These are phyloP conservation scores for Aspergillus cavernicola DNA, from an alignment of 495 filamentous ascomycete genomes.

Conservation along the genomic window DNA sequence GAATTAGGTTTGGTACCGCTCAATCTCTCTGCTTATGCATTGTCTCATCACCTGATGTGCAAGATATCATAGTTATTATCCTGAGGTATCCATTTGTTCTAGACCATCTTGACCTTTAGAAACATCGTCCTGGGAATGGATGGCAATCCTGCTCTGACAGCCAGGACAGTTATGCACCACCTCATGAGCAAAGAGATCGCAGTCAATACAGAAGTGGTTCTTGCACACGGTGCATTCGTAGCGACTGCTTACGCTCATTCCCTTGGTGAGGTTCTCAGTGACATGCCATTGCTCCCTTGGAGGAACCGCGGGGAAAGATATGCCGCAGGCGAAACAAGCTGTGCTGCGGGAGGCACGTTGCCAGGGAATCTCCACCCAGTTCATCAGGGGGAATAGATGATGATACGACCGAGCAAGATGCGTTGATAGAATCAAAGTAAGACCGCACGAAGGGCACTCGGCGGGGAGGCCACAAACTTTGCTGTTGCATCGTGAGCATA, in stretches of 20 bases:
- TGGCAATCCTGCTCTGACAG: conserved; percentile 62
- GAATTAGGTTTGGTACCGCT: too few relatives aligned
- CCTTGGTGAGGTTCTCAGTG: conserved; percentile 42
- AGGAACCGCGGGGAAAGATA: conserved; percentile 49
- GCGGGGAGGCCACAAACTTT: conserved; percentile 92
- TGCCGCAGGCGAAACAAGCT: conserved; percentile 49
- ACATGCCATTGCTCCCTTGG: conserved; percentile 33
- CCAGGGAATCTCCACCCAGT: conserved; percentile 92
- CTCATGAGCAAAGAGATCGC: conserved; percentile 91
- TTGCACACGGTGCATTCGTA: conserved; percentile 83
- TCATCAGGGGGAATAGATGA: conserved; percentile 86
- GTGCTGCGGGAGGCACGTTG: conserved; percentile 50
- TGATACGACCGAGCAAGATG: conserved; percentile 94
- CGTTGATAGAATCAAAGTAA: conserved; percentile 94
- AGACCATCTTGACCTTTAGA: conserved; percentile 2
- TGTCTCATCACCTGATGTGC: too few relatives aligned
- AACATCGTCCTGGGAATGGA: conserved; percentile 3
- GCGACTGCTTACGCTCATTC: conserved; percentile 78
- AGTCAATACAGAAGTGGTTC: conserved; percentile 96
- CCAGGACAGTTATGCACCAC: conserved; percentile 93
- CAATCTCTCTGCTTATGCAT: too few relatives aligned
- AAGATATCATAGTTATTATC: conserved; percentile 6
- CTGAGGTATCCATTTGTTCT: conserved; percentile 35
- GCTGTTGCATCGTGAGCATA: conserved; percentile 80
- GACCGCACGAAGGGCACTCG: conserved; percentile 83